Conservation (phyloP, 768 basidiomycete genomes). For the Cytidiella melzeri region DNA sequence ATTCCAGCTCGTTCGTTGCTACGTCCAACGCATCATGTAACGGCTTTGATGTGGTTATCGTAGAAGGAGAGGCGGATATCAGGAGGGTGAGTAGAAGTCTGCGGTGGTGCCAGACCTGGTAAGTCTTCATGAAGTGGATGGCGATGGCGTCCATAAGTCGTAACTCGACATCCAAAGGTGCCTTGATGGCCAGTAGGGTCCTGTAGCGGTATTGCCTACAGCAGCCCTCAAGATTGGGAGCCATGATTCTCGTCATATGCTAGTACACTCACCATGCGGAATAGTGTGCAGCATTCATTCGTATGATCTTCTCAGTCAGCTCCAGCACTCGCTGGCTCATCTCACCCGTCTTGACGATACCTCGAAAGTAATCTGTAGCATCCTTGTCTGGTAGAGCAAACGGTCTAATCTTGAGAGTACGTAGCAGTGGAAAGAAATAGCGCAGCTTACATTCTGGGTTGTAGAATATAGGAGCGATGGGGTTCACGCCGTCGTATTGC, state of each 20-base stretch:
- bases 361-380: conserved; percentile 90
- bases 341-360: conserved; percentile 70
- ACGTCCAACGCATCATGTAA: conserved; percentile 8
- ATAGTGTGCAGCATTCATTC: conserved; percentile 93
- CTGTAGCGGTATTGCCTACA: conserved; percentile 92
- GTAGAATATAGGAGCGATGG: conserved; percentile 92
- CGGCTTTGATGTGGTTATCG: not conserved
- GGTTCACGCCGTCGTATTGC: conserved; percentile 73
- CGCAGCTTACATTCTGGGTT: conserved; percentile 61
- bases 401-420: not conserved
- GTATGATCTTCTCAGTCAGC: conserved; percentile 84
- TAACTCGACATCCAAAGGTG: conserved; percentile 73
- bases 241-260: not conserved
- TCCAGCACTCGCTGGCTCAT: conserved; percentile 75
- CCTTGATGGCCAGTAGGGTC: conserved; percentile 64
- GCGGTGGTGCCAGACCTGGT: conserved; percentile 97
- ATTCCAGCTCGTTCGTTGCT: conserved; percentile 61
- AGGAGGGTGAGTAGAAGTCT: conserved; percentile 62
- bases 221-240: not conserved
- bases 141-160: conserved; percentile 84
- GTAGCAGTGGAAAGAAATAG: not conserved
- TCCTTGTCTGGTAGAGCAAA: conserved; percentile 65
- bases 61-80: conserved; percentile 31
- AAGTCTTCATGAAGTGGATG: conserved; percentile 81
- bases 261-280: conserved; percentile 74